A percentile compares a stretch with the other conserved stretches of the same genome.
phyloP scores from a whole-genome alignment of 768 basidiomycete species.

The Grammothele lineata region DNA sequence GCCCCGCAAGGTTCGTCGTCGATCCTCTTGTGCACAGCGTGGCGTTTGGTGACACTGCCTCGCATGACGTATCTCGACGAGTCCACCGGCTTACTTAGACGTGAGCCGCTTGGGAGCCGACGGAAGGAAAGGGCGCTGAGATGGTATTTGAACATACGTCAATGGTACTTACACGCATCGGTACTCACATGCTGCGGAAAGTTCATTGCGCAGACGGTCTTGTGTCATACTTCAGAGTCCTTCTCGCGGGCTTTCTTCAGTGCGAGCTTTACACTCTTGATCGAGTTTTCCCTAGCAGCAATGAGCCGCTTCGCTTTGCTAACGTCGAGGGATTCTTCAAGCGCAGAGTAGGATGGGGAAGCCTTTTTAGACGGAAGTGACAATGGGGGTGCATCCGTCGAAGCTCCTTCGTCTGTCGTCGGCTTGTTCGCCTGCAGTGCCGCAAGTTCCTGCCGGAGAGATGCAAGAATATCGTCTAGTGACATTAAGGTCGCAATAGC shows the following conservation, averaged over 20 bases:
- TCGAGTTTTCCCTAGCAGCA: conserved; percentile 63
- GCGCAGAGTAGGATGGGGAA: conserved; percentile 41
- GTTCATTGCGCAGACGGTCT: too few species aligned
- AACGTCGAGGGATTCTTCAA: conserved; percentile 44
- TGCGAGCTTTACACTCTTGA: conserved; percentile 55
- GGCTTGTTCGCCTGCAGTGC: conserved; percentile 6
- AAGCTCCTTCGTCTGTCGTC: not conserved
- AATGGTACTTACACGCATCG: too few species aligned
- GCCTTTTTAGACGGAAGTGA: conserved; percentile 8
- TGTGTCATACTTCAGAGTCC: too few species aligned
- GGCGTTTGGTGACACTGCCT: too few species aligned
- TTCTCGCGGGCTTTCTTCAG: conserved; percentile 37
- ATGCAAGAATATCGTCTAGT: conserved; percentile 57
- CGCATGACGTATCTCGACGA: too few species aligned
- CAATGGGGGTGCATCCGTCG: not conserved
- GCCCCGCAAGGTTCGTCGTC: too few species aligned
- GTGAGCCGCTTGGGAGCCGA: too few species aligned
- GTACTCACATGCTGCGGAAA: too few species aligned
- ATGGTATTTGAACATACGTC: too few species aligned
- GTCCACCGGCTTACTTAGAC: too few species aligned
- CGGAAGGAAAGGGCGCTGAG: too few species aligned
- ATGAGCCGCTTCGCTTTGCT: conserved; percentile 64
- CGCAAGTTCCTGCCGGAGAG: conserved; percentile 49
- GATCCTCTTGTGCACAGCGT: too few species aligned
- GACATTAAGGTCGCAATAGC: conserved; percentile 49